Evolutionary conservation across 768 basidiomycete species (phyloP), one percentile per base, ranked within the genome.

Genomic region (Rhodosporidiobolus odoratus): DNA sequence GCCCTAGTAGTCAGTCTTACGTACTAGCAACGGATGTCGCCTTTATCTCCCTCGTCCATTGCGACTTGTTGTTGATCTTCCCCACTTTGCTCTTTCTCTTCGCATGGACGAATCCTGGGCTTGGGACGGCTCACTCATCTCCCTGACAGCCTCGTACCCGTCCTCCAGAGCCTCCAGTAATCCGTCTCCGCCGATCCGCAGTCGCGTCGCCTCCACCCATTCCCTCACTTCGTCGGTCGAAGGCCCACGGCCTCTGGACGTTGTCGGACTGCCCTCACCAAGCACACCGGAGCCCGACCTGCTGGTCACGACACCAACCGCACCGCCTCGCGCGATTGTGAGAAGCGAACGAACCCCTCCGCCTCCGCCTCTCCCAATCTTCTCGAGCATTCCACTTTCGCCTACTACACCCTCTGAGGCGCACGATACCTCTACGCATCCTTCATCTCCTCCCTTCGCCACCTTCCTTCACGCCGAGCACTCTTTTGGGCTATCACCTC

Each of bases 111-210:
- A 58, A 10, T 58, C 56, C 0, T 58, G 52, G 61, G 62, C 53
- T 37, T 70, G 69, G 69, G 69, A 70, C 40, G 69, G 64, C 19
- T 62, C 64, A 2, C 30, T 70, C 52, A 48, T 71, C 43, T 57
- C 52, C 27, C 52, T 59, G 9, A 48, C 47, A 23, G 27, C 62
- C 8, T 52, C 62, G 4, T 56, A 25, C 47, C 13, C 13, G 13
- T 43, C 43, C 12, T 43, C 43, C 13, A 12, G 13, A 21, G 27
- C 56, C 25, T 32, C 61, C 5, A 30, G 57, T 2, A 41, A 23
- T 32, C 30, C 15, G 12, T 34, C 50, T 2, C 17, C 61, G 21
- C 58, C 58, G 6, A 23, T 7, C 35, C n/a, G 32, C 21, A 37
- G 43, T 37, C 45, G 63, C 16, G n/a, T n/a, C 19, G 8, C 58